Evolutionary conservation across 306 rosid species (phyloP).

Genomic region (Cucurbita ficifolia): DNA sequence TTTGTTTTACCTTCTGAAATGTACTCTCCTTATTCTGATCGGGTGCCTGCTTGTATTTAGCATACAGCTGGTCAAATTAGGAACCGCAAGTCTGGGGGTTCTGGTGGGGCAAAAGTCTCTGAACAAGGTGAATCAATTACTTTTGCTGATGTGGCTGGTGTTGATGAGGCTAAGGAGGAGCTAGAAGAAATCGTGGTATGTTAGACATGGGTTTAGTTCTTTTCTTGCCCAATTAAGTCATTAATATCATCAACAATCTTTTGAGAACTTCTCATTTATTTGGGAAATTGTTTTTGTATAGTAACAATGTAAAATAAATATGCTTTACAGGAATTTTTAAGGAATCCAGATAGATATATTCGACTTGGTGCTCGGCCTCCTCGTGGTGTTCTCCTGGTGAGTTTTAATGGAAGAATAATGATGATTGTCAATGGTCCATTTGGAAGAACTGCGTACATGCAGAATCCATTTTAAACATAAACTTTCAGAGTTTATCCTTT

Average conservation of each 20-base stretch:
- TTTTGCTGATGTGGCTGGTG: conserved; percentile 94
- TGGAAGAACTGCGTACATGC: not conserved
- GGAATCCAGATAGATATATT: conserved; percentile 78
- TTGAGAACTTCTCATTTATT: not conserved
- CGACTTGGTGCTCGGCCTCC: conserved; percentile 99
- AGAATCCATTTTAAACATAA: not conserved
- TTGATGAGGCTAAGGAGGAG: conserved; percentile 99
- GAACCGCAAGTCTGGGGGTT: conserved; percentile 67
- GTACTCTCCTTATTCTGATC: conserved; percentile 16
- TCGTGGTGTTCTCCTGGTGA: conserved; percentile 96
- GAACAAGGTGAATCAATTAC: conserved; percentile 77
- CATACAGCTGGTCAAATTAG: conserved; percentile 82
- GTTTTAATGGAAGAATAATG: conserved; percentile 20
- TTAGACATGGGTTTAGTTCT: conserved; percentile 15
- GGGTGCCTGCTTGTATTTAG: conserved; percentile 36
- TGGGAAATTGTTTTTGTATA: conserved; percentile 8
- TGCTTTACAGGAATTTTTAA: conserved; percentile 81
- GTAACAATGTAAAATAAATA: conserved; percentile 11
- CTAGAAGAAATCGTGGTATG: conserved; percentile 98
- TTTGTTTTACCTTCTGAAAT: not conserved
- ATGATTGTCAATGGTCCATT: not conserved
- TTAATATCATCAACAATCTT: not conserved
- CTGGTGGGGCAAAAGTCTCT: conserved; percentile 58
- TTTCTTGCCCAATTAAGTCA: not conserved
- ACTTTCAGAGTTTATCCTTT: not conserved